A percentile compares a stretch with the other conserved stretches of the same genome.
phyloP scores from a whole-genome alignment of 2,329 filamentous ascomycete genomes.

The Cercospora sesami region DNA sequence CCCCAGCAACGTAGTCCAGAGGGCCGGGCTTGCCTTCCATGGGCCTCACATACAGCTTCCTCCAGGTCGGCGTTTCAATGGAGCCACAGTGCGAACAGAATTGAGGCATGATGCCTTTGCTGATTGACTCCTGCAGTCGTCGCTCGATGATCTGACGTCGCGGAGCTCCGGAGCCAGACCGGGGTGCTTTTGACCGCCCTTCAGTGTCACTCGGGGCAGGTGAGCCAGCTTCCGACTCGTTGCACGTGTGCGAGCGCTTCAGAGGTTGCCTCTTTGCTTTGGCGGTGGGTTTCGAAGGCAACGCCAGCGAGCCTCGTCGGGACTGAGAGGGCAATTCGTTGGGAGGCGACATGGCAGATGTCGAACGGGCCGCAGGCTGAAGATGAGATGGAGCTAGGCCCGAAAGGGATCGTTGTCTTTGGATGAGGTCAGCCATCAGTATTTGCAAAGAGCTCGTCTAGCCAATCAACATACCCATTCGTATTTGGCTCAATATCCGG shows the following conservation, averaged over 20 bases:
- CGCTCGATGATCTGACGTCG: slow-evolving; percentile 65
- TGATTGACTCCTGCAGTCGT: slow-evolving; percentile 60
- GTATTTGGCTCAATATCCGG: background rate
- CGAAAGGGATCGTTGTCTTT: background rate
- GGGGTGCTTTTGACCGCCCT: slow-evolving; percentile 27
- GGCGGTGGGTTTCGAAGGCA: slow-evolving; percentile 33
- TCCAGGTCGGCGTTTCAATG: slow-evolving; percentile 95
- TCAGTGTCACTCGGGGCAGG: slow-evolving; percentile 41
- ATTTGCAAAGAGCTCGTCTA: background rate
- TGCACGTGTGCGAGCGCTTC: slow-evolving; percentile 27
- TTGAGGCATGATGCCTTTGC: slow-evolving; percentile 78
- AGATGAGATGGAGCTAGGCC: background rate
- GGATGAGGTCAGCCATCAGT: slow-evolving; percentile 2
- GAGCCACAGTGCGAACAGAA: slow-evolving; percentile 92
- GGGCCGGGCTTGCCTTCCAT: slow-evolving; percentile 68
- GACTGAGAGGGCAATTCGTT: slow-evolving; percentile 22
- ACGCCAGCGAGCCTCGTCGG: slow-evolving; percentile 39
- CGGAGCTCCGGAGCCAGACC: slow-evolving; percentile 56
- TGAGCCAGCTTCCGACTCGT: slow-evolving; percentile 40
- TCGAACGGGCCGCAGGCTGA: background rate
- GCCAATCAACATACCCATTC: slow-evolving; percentile 6
- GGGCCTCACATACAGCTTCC: slow-evolving; percentile 83
- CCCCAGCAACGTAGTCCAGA: slow-evolving; percentile 70
- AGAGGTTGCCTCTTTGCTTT: slow-evolving; percentile 40
- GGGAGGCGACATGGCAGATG: slow-evolving; percentile 19